A percentile compares a stretch with the other conserved stretches of the same genome.
Conservation (phyloP, 2,329 filamentous ascomycete species). For the Fusarium musae region DNA sequence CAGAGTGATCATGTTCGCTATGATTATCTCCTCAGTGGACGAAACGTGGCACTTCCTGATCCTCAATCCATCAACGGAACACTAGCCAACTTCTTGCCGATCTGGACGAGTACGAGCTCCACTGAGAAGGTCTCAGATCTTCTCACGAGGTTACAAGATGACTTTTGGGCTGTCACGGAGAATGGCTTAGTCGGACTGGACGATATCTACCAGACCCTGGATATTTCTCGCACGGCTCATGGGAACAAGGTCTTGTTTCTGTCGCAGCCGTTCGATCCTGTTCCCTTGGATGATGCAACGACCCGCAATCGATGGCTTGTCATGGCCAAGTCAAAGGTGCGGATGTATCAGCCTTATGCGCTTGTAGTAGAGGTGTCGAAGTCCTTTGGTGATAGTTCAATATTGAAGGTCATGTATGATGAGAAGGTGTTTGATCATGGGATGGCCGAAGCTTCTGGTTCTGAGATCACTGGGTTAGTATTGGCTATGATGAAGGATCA, state of each 20-base stretch:
- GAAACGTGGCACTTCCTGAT: not conserved
- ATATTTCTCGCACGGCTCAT: not conserved
- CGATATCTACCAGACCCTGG: not conserved
- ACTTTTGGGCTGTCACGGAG: slow-evolving; percentile 1
- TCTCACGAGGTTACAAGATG: not conserved
- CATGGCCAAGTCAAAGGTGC: not conserved
- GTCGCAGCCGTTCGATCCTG: not conserved
- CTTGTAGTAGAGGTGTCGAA: not conserved
- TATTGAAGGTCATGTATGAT: not conserved
- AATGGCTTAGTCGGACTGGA: not conserved
- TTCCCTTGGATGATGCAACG: not conserved
- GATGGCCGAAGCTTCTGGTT: not conserved
- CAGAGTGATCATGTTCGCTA: not conserved
- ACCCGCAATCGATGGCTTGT: not conserved
- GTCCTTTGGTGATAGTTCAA: not conserved
- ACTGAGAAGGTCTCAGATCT: not conserved
- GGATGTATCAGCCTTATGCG: slow-evolving; percentile 1
- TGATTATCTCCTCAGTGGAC: slow-evolving; percentile 1
- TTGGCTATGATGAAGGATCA: not conserved
- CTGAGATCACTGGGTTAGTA: not conserved
- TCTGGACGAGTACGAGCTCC: rapidly evolving
- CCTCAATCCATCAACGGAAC: slow-evolving; percentile 2
- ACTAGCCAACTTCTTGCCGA: not conserved
- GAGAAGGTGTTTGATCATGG: not conserved
- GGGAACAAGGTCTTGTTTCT: not conserved